Base-by-base conservation (phyloP, 371 early-diverging fungal species). In the Mucor indicus region DNA sequence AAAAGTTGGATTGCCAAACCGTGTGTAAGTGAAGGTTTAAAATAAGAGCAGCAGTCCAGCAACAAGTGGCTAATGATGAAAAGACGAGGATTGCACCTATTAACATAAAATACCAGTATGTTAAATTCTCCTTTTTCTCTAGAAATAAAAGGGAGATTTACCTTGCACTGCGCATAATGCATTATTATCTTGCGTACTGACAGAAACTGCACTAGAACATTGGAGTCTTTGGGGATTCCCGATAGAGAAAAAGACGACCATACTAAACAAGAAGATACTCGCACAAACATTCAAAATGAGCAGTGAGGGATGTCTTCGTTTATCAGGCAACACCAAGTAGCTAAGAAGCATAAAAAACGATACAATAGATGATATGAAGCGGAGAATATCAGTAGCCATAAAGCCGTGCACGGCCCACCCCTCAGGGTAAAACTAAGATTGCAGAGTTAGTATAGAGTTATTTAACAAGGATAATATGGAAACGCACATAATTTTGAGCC, bases 11-110 rank as follows among this genome's bases (percentile, higher is more conserved):
- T 48, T 79, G 68, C 82, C 82, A 83, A 24, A 86, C 86, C 3
- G 84, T 82, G 51, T 81, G 81, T n/a, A 81, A 27, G 50, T 86
- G 86, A 22, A 85, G 54, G 45, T 83, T 83, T 29, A 77, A n/a
- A 51, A 82, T 83, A 53, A 86, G 57, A 23, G 79, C 81, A 13
- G 76, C 64, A 31, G 73, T 74, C 86, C 86, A 86, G 7, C 79
- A 56, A 20, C 77, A 73, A 15, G 79, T 76, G 4, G 77, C 78
- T 16, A 83, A 55, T 15, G 81, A 80, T 16, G 77, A 59, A 52
- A 80, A 79, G 48, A 83, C 65, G 13, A 84, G 42, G 21, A 80
- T 69, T 4, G 67, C 83, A 16, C 77, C 75, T 72, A 43, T 23
- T 15, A 38, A 29, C 20, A 27, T 25, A 33, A n/a, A n/a, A n/a